Conservation (phyloP, 768 basidiomycete genomes). For the Mrakia hoshinonis region DNA sequence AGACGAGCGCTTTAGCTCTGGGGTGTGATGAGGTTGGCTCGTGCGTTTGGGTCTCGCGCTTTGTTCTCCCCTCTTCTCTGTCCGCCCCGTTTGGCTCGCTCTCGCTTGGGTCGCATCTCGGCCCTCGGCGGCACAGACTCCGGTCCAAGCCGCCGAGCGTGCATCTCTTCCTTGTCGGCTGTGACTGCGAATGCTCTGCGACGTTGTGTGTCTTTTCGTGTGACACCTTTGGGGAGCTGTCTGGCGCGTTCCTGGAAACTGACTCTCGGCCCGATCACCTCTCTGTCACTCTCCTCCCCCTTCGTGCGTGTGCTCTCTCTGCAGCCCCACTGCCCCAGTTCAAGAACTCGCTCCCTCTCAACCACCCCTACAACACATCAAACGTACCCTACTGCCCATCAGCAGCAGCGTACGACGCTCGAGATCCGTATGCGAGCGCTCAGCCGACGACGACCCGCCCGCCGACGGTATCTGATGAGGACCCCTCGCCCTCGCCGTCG, state of each 20-base stretch:
- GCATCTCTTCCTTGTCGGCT: not conserved
- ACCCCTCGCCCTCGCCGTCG: conserved; percentile 10
- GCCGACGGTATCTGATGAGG: not conserved
- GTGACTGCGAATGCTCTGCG: not conserved
- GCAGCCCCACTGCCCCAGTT: conserved; percentile 12
- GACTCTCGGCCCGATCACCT: no score
- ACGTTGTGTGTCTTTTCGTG: not conserved
- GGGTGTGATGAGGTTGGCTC: not conserved
- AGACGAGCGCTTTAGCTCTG: not conserved
- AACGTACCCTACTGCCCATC: not conserved
- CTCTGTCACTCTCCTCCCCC: not conserved
- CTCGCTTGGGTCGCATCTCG: not conserved
- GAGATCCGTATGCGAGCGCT: not conserved
- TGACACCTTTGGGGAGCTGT: not conserved
- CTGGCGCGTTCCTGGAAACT: not conserved
- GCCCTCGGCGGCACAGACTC: no score
- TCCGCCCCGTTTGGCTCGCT: not conserved
- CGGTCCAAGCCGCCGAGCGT: not conserved
- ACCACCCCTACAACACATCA: conserved; percentile 9
- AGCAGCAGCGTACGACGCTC: not conserved
- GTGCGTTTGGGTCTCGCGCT: not conserved
- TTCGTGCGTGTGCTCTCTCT: not conserved
- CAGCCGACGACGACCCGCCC: not conserved
- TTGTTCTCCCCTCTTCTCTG: conserved; percentile 2
- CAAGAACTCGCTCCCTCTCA: not conserved